Evolutionary conservation across 371 early-diverging fungal genomes (phyloP).

Genomic region (Mucor lusitanicus): DNA sequence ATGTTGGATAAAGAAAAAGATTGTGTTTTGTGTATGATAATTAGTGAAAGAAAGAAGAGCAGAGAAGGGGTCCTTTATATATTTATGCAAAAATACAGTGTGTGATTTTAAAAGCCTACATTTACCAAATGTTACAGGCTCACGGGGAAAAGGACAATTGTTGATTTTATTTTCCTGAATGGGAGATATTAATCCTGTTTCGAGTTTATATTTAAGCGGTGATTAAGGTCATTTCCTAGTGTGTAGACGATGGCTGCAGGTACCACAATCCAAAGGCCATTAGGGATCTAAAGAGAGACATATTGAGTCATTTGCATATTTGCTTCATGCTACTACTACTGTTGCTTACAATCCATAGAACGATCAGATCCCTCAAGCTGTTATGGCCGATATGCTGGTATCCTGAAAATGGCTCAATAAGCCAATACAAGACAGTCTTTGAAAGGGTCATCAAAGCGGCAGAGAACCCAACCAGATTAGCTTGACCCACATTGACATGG

Average conservation of each 20-base stretch:
- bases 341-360: constrained; percentile 37
- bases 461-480: constrained; percentile 36
- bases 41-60: neutral
- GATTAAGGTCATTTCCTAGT: constrained; percentile 29
- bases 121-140: constrained; percentile 7
- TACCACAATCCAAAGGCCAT: constrained; percentile 39
- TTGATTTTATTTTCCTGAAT: neutral
- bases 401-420: constrained; percentile 35
- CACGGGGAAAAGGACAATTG: constrained; percentile 15
- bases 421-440: constrained; percentile 41
- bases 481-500: constrained; percentile 16
- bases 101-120: neutral
- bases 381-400: constrained; percentile 41
- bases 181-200: neutral
- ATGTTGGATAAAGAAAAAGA: neutral
- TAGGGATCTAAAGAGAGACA: constrained; percentile 32
- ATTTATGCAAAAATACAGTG: neutral
- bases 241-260: constrained; percentile 21
- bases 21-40: neutral
- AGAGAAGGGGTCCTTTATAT: neutral
- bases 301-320: neutral
- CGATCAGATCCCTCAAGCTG: constrained; percentile 9
- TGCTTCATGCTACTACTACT: neutral
- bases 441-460: constrained; percentile 31
- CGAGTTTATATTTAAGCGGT: constrained; percentile 12